A percentile compares a stretch with the other conserved stretches of the same genome.
Conservation (phyloP, 768 basidiomycete species). For the Panaeolus papilionaceus region DNA sequence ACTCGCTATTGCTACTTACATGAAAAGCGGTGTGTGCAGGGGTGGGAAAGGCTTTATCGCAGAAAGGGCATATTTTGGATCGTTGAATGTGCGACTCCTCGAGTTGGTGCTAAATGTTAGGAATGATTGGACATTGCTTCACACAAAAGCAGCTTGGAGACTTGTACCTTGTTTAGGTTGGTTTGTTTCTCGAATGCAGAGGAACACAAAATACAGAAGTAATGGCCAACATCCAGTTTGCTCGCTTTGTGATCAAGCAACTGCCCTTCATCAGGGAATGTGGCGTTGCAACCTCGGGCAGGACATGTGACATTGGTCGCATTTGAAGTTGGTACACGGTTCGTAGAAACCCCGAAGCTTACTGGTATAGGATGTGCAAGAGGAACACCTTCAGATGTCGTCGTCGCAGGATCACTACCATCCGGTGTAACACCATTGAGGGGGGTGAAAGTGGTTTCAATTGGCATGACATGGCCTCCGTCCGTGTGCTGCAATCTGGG, state of each 20-base stretch:
- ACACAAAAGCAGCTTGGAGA: background rate
- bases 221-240: background rate
- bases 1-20: background rate
- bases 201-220: background rate
- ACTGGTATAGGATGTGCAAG: background rate
- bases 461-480: background rate
- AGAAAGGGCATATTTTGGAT: background rate
- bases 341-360: background rate
- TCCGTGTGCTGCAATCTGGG: background rate
- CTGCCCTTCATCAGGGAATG: background rate
- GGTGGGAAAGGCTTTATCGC: background rate
- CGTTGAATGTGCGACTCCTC: background rate
- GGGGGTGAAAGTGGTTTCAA: background rate
- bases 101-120: background rate
- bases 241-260: background rate
- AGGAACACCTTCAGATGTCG: background rate
- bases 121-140: background rate
- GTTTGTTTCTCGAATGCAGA: background rate
- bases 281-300: background rate
- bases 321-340: background rate
- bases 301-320: background rate
- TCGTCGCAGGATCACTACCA: background rate
- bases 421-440: background rate
- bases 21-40: background rate
- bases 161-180: background rate